These are phyloP conservation scores for Tuctoria greenei DNA, from an alignment of 176 grass and related monocot genomes.

Conservation along the genomic window DNA sequence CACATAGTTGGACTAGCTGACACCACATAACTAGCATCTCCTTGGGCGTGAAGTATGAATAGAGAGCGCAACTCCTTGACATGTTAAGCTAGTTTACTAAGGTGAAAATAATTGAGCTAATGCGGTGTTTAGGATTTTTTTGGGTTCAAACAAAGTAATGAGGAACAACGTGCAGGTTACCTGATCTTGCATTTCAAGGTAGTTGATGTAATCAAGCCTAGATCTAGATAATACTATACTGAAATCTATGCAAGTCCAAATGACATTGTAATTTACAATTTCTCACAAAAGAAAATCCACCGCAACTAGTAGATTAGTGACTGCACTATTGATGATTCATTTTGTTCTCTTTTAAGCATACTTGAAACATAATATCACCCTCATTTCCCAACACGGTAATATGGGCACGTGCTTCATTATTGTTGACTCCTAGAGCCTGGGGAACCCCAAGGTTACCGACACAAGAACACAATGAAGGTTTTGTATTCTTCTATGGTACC, in stretches of 20 bases:
- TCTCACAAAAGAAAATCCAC: neutral
- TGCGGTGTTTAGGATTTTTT: no score
- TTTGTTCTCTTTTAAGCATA: conserved; percentile 4
- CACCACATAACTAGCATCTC: no score
- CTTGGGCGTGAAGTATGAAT: no score
- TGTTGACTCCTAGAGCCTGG: neutral
- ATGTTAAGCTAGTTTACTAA: no score
- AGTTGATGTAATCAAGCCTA: neutral
- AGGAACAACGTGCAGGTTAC: no score
- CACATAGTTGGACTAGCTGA: no score
- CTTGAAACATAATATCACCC: neutral
- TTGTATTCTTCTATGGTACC: neutral
- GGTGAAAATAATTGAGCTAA: no score
- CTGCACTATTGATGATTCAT: neutral
- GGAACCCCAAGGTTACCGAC: neutral
- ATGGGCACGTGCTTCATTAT: neutral
- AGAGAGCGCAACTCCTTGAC: no score
- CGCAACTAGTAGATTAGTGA: neutral
- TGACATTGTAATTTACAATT: neutral
- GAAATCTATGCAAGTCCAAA: neutral
- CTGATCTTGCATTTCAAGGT: no score
- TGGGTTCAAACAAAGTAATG: no score
- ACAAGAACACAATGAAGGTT: no score
- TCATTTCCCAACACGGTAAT: conserved; percentile 13
- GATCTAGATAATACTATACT: neutral